A percentile compares a stretch with the other conserved stretches of the same genome.
These are phyloP conservation scores for Nadsonia fulvescens DNA, from an alignment of 805 yeast species.

Conservation along the genomic window DNA sequence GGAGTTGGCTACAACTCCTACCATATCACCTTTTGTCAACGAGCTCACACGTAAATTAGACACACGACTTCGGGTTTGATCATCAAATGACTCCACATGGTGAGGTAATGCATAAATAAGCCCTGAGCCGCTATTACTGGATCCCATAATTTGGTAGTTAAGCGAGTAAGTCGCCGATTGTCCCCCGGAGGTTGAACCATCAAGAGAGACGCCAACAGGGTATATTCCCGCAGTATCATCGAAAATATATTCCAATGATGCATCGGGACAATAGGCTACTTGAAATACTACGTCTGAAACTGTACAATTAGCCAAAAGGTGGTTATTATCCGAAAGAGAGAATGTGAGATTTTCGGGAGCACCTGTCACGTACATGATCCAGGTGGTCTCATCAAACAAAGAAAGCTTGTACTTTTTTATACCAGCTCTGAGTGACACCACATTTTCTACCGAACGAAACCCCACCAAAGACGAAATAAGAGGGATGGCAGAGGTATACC, in stretches of 20 bases:
- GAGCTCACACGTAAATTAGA: conserved; percentile 26
- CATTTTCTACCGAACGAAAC: conserved; percentile 28
- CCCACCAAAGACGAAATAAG: conserved; percentile 44
- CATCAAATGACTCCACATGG: conserved; percentile 26
- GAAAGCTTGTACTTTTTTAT: conserved; percentile 36
- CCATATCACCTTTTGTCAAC: conserved; percentile 24
- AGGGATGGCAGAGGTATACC: conserved; percentile 20
- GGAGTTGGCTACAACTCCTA: conserved; percentile 18
- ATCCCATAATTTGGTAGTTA: conserved; percentile 26
- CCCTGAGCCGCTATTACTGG: conserved; percentile 22
- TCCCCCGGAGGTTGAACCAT: conserved; percentile 16
- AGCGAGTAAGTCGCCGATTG: conserved; percentile 26
- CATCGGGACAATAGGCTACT: conserved; percentile 30
- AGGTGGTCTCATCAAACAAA: conserved; percentile 36
- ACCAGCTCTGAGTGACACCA: conserved; percentile 22
- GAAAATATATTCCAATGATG: conserved; percentile 20
- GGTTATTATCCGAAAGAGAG: conserved; percentile 18
- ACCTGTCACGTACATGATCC: conserved; percentile 44
- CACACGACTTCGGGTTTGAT: conserved; percentile 12
- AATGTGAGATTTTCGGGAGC: conserved; percentile 13
- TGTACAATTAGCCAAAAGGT: conserved; percentile 26
- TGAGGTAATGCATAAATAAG: conserved; percentile 47
- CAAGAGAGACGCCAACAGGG: conserved; percentile 30
- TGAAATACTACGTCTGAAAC: conserved; percentile 40
- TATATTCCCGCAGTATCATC: conserved; percentile 50